Base-by-base conservation (phyloP, 768 basidiomycete species). In the Aureoboletus auriporus region DNA sequence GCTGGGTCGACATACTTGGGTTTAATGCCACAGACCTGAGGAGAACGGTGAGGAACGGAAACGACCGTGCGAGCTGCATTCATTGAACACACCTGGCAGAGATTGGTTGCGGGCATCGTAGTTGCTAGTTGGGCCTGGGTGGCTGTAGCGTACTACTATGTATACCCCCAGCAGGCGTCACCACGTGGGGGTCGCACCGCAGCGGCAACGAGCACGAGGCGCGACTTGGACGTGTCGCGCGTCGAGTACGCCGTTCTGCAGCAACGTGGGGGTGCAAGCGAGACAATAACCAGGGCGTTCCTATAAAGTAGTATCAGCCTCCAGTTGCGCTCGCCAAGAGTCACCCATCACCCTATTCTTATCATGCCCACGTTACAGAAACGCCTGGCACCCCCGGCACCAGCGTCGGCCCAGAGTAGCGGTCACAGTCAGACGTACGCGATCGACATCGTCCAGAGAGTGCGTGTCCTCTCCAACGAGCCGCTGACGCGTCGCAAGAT, bases 1-100 rank as follows among this genome's bases (percentile, higher is more conserved):
- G 76, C 73, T n/a, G 59, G 29, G 55, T 83, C 83, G n/a, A 80
- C 64, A 60, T 75, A 83, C 69, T 79, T 84, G 12, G 81, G 79
- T 61, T 75, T 82, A 50, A 70, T 70, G 12, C 78, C 75, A 64
- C 83, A 84, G 49, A 74, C 73, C 83, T 84, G 46, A 35, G 14
- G 20, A 34, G 40, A 29, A 13, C 31, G 37, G 44, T 56, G 50
- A 49, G 23, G 12, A 39, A 46, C 44, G 49, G 51, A 52, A 46
- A 57, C 8, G 42, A 57, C 13, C 39, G 59, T 51, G 45, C 31
- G 52, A 51, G 37, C 40, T n/a, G n/a, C 20, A 23, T 23, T 23
- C 20, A 23, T 45, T 39, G 36, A 42, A 44, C 67, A 39, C 31
- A 65, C 65, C 51, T 63, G 63, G 38, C 65, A 67, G 30, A 62